Conservation (phyloP, 2,329 filamentous ascomycete species). For the Sarocladium oryzae region DNA sequence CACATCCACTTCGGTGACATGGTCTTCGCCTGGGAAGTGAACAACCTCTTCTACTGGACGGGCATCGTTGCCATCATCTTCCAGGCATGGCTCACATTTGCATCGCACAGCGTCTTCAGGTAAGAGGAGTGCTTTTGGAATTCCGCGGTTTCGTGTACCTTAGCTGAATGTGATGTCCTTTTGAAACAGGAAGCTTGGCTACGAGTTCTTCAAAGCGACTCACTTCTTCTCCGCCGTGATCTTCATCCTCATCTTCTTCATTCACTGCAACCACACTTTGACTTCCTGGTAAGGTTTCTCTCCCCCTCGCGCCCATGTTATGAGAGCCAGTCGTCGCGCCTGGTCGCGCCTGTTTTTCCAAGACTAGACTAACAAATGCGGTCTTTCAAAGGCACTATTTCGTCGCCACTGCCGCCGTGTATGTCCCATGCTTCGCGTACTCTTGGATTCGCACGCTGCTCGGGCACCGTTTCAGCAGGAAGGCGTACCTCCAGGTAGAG, state of each 20-base stretch:
- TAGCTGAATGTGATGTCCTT: neutral
- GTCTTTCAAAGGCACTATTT: slow-evolving; percentile 55
- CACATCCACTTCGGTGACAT: slow-evolving; percentile 42
- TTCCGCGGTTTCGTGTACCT: too few species aligned
- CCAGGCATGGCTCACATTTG: slow-evolving; percentile 49
- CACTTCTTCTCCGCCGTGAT: slow-evolving; percentile 46
- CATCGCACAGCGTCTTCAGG: slow-evolving; percentile 44
- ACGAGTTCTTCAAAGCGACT: slow-evolving; percentile 55
- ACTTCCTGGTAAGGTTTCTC: slow-evolving; percentile 36
- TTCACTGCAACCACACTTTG: slow-evolving; percentile 50
- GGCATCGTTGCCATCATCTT: slow-evolving; percentile 46
- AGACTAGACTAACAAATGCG: neutral
- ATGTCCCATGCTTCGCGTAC: slow-evolving; percentile 40
- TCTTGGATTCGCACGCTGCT: slow-evolving; percentile 38
- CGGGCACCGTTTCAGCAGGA: slow-evolving; percentile 39
- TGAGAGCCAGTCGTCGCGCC: too few species aligned
- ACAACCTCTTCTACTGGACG: slow-evolving; percentile 38
- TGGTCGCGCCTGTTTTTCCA: too few species aligned
- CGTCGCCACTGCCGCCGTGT: slow-evolving; percentile 44
- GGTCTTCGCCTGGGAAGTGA: slow-evolving; percentile 35
- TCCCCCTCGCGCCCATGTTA: too few species aligned
- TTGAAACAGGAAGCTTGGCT: slow-evolving; percentile 39
- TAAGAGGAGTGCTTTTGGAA: slow-evolving; percentile 21
- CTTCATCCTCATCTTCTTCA: slow-evolving; percentile 54
- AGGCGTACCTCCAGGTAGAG: slow-evolving; percentile 33